A percentile compares a stretch with the other conserved stretches of the same genome.
Evolutionary conservation across 305 asterid genomes (phyloP).

Genomic region (Salvia sclarea): DNA sequence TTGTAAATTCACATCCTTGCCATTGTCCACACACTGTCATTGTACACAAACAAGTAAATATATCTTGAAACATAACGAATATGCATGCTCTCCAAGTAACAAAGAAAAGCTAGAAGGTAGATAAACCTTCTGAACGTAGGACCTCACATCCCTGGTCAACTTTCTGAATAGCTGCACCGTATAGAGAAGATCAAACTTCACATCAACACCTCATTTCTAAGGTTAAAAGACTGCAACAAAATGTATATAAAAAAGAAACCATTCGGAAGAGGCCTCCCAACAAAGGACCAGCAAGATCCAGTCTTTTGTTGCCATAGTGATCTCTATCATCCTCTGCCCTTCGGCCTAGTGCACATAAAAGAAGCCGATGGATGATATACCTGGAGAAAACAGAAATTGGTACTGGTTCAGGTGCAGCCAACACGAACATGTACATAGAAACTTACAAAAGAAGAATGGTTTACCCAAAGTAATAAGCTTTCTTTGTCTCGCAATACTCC

Average conservation of each 20-base stretch:
- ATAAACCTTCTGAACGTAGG: constrained; percentile 91
- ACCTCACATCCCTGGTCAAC: constrained; percentile 94
- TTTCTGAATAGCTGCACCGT: constrained; percentile 88
- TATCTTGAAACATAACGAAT: constrained; percentile 18
- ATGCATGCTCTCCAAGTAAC: constrained; percentile 8
- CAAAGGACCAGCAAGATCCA: constrained; percentile 99
- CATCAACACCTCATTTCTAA: constrained; percentile 18
- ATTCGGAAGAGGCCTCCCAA: constrained; percentile 93
- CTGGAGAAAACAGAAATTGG: constrained; percentile 41
- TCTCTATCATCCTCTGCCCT: constrained; percentile 97
- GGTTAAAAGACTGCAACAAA: constrained; percentile 26
- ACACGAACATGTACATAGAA: constrained; percentile 18
- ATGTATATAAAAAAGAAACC: constrained; percentile 52
- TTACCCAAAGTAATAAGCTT: constrained; percentile 95
- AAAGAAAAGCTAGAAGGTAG: constrained; percentile 26
- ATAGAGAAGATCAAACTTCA: constrained; percentile 37
- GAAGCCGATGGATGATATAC: constrained; percentile 87
- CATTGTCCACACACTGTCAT: constrained; percentile 91
- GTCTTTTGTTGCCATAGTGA: constrained; percentile 95
- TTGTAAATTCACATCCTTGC: constrained; percentile 96
- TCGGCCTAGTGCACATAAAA: constrained; percentile 92
- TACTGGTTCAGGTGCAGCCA: constrained; percentile 21
- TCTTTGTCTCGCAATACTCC: constrained; percentile 93
- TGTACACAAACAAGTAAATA: constrained; percentile 25
- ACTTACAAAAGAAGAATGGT: constrained; percentile 27